Percentiles rank a stretch among this genome's conserved stretches.
phyloP scores from a whole-genome alignment of 2,329 filamentous ascomycete species.

The Microcyclospora pomicola region DNA sequence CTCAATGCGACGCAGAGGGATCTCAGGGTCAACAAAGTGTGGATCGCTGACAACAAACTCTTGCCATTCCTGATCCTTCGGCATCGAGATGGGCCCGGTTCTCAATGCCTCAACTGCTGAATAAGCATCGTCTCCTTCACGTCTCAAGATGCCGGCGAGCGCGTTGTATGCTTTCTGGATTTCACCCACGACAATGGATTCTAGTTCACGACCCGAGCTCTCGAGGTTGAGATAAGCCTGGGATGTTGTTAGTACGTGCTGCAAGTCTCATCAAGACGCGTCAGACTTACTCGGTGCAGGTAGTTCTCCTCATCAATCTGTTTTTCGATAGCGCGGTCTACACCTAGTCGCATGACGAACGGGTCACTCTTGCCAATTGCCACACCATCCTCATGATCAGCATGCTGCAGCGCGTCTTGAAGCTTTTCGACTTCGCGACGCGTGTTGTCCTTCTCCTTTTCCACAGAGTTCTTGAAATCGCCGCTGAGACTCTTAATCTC shows the following conservation, averaged over 20 bases:
- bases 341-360: conserved; percentile 70
- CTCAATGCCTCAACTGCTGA: conserved; percentile 68
- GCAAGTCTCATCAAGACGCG: not conserved
- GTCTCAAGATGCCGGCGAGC: conserved; percentile 78
- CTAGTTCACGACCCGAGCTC: conserved; percentile 82
- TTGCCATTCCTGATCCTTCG: conserved; percentile 85
- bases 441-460: conserved; percentile 84
- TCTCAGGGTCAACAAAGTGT: conserved; percentile 72
- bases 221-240: conserved; percentile 91
- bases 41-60: conserved; percentile 67
- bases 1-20: conserved; percentile 63
- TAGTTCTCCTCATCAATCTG: conserved; percentile 98
- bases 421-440: conserved; percentile 63
- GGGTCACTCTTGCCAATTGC: conserved; percentile 83
- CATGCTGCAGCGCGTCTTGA: conserved; percentile 68
- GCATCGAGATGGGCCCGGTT: conserved; percentile 76
- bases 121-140: conserved; percentile 73
- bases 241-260: conserved; percentile 9
- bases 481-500: conserved; percentile 89
- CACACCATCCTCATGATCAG: conserved; percentile 56
- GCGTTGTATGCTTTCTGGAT: conserved; percentile 97
- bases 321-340: conserved; percentile 79
- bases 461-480: conserved; percentile 93
- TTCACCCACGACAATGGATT: conserved; percentile 91
- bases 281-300: conserved; percentile 55